Percentiles rank a stretch among this genome's conserved stretches.
phyloP scores from a whole-genome alignment of 306 rosid species.

The Glycine soja region DNA sequence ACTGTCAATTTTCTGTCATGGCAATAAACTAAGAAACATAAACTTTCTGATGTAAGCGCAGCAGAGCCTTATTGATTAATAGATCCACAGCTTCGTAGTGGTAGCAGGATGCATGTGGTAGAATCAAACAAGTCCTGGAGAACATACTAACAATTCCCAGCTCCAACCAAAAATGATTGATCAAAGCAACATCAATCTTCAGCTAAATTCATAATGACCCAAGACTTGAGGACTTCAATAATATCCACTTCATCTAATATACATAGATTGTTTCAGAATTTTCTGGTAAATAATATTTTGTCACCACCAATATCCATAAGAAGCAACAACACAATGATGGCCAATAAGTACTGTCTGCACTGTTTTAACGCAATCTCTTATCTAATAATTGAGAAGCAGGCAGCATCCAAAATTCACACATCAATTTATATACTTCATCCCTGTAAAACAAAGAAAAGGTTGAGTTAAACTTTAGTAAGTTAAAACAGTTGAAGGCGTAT shows the following conservation, averaged over 20 bases:
- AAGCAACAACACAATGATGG: slow-evolving; percentile 46
- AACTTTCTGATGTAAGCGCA: slow-evolving; percentile 63
- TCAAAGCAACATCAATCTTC: slow-evolving; percentile 49
- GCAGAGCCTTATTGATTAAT: slow-evolving; percentile 76
- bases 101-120: slow-evolving; percentile 48
- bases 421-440: slow-evolving; percentile 57
- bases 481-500: background rate
- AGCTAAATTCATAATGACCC: slow-evolving; percentile 51
- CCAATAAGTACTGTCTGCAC: slow-evolving; percentile 54
- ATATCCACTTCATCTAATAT: slow-evolving; percentile 59
- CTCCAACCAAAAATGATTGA: slow-evolving; percentile 51
- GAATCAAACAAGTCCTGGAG: slow-evolving; percentile 53
- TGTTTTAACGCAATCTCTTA: slow-evolving; percentile 52
- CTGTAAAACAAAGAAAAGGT: slow-evolving; percentile 54
- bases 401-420: slow-evolving; percentile 56
- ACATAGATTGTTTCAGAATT: slow-evolving; percentile 50
- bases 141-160: slow-evolving; percentile 62
- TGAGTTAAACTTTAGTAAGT: slow-evolving; percentile 17
- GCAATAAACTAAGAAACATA: slow-evolving; percentile 60
- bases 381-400: slow-evolving; percentile 55
- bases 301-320: slow-evolving; percentile 61
- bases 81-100: slow-evolving; percentile 50
- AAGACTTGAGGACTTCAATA: slow-evolving; percentile 50
- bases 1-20: slow-evolving; percentile 69
- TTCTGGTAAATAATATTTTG: slow-evolving; percentile 48